Evolutionary conservation across 2,329 filamentous ascomycete genomes (phyloP), one percentile per base, ranked within the genome.

Genomic region (Teratosphaeriaceae sp.): DNA sequence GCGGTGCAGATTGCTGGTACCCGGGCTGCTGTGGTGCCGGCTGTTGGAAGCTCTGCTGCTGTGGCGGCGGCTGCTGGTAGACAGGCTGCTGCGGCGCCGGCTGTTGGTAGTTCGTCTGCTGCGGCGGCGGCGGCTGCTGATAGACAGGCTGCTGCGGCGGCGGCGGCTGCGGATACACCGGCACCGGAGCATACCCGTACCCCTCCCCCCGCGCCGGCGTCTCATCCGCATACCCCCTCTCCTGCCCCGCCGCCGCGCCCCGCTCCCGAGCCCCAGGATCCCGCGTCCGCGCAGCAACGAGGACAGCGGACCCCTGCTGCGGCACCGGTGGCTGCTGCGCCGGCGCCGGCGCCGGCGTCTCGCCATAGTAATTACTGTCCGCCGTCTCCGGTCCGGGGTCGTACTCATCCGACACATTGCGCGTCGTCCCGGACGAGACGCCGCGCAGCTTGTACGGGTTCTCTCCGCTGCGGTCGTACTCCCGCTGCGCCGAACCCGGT

Each of bases 361-460:
- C 23, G 51, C 43, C 20, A 56, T 27, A 20, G 37, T 40, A 38
- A 26, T 34, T 19, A 44, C 29, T 29, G 9, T 29, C 37, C 29
- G 19, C 22, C 6, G 40, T 42, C 30, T 19, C 29, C 5, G 49
- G 35, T 24, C 46, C 44, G 7, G 38, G n/a, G 27, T 40, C 8
- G 37, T 38, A 15, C 19, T n/a, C n/a, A n/a, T 38, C 34, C 12
- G 36, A n/a, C 2, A 6, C 48, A 31, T 29, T 44, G 40, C 16
- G 24, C 8, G 47, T n/a, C n/a, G n/a, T 50, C 9, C 47, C 47
- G 13, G 54, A 49, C 8, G 47, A 39, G 12, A 60, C 54, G 18
- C 56, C 54, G 18, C 51, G 45, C 37, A 62, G 47, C 15, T 54
- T 49, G 38, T 62, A 62, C 3, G 59, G 59, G 37, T 61, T 50